Evolutionary conservation across 345 rosid genomes (phyloP), one percentile per base, ranked within the genome.

Genomic region (Carallia brachiata): DNA sequence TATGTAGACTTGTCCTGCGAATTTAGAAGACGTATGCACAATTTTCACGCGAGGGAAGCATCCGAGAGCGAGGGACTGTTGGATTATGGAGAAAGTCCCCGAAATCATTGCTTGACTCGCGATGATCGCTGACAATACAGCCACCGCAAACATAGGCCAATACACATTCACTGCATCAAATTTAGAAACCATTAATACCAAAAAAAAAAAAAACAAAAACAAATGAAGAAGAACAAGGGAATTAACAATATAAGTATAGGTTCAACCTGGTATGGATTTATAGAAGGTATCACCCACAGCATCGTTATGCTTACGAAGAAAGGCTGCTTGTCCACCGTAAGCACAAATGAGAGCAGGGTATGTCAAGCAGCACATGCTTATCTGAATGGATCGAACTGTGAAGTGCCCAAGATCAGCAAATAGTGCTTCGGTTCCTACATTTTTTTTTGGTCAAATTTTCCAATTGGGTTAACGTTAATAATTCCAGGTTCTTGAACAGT

Each of bases 61-160:
- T 3, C 90, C 89, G 0, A 86, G 62, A 0, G 89, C 68, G 50
- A 81, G 80, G 10, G 89, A 88, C 61, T 88, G 93, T 37, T 86
- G 86, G 68, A 86, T 78, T 18, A 85, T 85, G 0, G 90, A 83
- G 75, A 86, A 88, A 0, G 90, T 70, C 5, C 80, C 89, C 0
- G 89, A 88, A 34, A 86, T 85, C 85, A 86, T 78, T 0, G 90
- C 86, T 63, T 88, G 86, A 36, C 88, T 86, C 2, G 90, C 88
- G 32, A 86, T 79, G 61, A 84, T 81, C 0, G 93, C 52, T 1
- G 90, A 86, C 63, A 76, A 4, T 7, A 84, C 75, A 0, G 86
- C 79, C 19, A 84, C 69, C 37, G 69, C 77, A 44, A 88, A 83
- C 89, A 83, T 72, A 16, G 93, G 90, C 89, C 90, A 86, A 65